Base-by-base conservation (phyloP, 345 rosid genomes). In the Mangifera indica region DNA sequence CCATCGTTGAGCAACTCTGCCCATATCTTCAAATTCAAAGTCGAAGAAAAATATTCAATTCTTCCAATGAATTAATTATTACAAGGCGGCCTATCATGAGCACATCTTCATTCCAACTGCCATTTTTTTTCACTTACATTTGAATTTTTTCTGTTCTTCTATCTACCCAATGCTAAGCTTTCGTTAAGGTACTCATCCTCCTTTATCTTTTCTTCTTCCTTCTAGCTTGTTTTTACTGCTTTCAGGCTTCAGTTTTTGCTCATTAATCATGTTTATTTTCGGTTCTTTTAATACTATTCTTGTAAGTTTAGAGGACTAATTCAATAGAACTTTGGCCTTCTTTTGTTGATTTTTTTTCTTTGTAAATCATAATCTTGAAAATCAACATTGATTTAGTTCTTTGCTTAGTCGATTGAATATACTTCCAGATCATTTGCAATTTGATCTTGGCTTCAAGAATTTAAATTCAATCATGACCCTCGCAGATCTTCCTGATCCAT, bases 391-490 rank as follows among this genome's bases (percentile, higher is more conserved):
- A 67, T 51, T 34, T 26, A 11, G 0, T 40, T 37, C 42, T 37
- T 0, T 37, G 10, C 3, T 9, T 0, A 21, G 1, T 67, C n/a
- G 34, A 1, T 17, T 69, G 55, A 32, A 58, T 56, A 69, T 45
- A 44, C 44, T 69, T 69, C 25, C 18, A 26, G 44, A 45, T 69
- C 73, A 6, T 69, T 56, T 44, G 34, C 64, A 18, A 21, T 58
- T 24, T 46, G 65, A 70, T 15, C 25, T 6, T 18, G 57, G 56
- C 22, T 58, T 44, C 26, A 25, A 26, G 22, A 44, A 25, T 58
- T 44, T 29, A 11, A 58, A 70, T 24, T 8, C 40, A 56, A 24
- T 13, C 44, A 26, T 42, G 63, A 29, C 13, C 13, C 17, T 1
- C 45, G 17, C 8, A 40, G 24, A 25, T 17, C 10, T 52, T 53